Percentiles rank a stretch among this genome's conserved stretches.
Evolutionary conservation across 768 basidiomycete genomes (phyloP).

Genomic region (Candolleomyces eurysporus): DNA sequence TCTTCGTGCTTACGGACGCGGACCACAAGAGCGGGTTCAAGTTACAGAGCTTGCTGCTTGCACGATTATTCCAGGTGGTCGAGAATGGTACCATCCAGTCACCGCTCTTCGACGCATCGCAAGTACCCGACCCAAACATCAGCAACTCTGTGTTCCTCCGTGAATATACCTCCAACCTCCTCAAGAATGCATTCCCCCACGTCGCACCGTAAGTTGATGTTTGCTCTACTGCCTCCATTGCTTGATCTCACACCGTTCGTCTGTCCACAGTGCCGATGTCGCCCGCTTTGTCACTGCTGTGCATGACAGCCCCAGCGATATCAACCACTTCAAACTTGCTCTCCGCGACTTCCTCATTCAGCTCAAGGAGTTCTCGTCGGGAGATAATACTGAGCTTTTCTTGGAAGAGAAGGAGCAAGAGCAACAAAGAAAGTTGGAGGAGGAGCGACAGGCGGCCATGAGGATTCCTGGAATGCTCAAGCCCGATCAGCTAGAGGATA

Average conservation of each 20-base stretch:
- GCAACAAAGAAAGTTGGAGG: conserved; percentile 69
- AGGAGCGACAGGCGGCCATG: conserved; percentile 86
- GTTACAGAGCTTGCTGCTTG: conserved; percentile 88
- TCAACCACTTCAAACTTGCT: conserved; percentile 89
- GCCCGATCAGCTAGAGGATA: conserved; percentile 91
- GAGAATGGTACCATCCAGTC: conserved; percentile 67
- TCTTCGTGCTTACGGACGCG: conserved; percentile 95
- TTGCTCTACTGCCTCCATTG: conserved; percentile 8
- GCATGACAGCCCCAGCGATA: conserved; percentile 72
- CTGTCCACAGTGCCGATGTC: conserved; percentile 58
- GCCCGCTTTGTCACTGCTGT: conserved; percentile 66
- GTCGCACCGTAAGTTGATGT: conserved; percentile 66
- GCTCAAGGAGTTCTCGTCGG: conserved; percentile 91
- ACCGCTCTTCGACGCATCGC: conserved; percentile 80
- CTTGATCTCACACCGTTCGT: conserved; percentile 9
- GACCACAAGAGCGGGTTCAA: conserved; percentile 99
- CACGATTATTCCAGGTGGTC: conserved; percentile 90
- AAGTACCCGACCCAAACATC: conserved; percentile 65
- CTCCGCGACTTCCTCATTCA: conserved; percentile 97
- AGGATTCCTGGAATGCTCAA: conserved; percentile 98
- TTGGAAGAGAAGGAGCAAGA: conserved; percentile 95
- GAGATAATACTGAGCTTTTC: conserved; percentile 89
- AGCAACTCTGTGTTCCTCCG: conserved; percentile 80
- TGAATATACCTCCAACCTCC: conserved; percentile 81
- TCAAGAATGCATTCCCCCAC: conserved; percentile 90